Base-by-base conservation (phyloP, 257 asterid genomes). In the Ligustrum vulgare region DNA sequence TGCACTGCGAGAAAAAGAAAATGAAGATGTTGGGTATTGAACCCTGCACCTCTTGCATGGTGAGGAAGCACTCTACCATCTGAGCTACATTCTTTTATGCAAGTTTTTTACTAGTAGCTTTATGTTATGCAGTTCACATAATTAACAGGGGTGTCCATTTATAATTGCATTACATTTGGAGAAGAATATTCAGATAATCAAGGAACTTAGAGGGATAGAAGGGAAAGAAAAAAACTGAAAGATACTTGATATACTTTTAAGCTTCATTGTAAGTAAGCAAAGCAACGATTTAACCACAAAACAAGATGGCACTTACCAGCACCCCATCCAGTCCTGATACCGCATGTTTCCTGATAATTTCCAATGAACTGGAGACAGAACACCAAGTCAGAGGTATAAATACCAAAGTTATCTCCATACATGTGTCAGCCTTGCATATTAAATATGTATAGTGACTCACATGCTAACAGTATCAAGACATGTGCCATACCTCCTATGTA, bases 291-390 rank as follows among this genome's bases (percentile, higher is more conserved):
- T 15, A 23, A 45, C 39, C 8, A 56, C 32, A 79, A 76, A 63
- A 49, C 45, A 63, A 35, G 6, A 31, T 39, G 65, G 69, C 23
- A 82, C 92, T 83, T 79, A 94, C 98, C 98, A 33, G 98, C 81
- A 73, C 98, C 98, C 98, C 98, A 94, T 72, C 98, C 98, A 58
- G 93, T 87, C 89, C 80, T 90, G 81, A 70, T 78, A 80, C 98
- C 96, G 75, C 70, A 75, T 13, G 92, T 85, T 83, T 94, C 98
- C 88, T 92, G 98, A 87, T 89, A 94, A 86, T 94, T 94, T 69
- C 98, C 98, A 13, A 94, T 88, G 84, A 94, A 89, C 98, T 94
- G 91, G 70, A 80, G 77, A 74, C 20, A 75, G 67, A 77, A 69
- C 35, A 74, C 54, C 80, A 86, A 78, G 80, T 78, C 83, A 82